These are phyloP conservation scores for Auriculariales sp. DNA, from an alignment of 768 basidiomycete species.

Conservation along the genomic window DNA sequence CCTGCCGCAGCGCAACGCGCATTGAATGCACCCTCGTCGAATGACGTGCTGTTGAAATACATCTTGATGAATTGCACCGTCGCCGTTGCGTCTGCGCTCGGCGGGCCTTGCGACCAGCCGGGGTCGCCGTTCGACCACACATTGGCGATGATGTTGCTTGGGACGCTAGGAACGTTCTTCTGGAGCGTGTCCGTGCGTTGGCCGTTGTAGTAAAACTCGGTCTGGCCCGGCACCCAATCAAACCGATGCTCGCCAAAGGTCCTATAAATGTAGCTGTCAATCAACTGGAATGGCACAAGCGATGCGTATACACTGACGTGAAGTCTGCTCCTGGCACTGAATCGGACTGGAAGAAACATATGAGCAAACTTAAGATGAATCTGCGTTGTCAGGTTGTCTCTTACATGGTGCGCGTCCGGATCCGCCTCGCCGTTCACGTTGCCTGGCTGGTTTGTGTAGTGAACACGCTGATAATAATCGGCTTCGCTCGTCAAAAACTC, in stretches of 20 bases:
- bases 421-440: conserved; percentile 7
- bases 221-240: conserved; percentile 8
- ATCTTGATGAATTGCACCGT: conserved; percentile 9
- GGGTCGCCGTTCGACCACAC: conserved; percentile 10
- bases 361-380: background rate
- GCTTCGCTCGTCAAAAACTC: conserved; percentile 8
- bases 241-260: conserved; percentile 9
- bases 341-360: background rate
- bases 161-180: conserved; percentile 7
- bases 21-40: conserved; percentile 4
- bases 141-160: conserved; percentile 5
- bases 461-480: conserved; percentile 8
- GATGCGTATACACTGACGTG: conserved; percentile 5
- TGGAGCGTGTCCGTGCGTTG: conserved; percentile 1
- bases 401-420: conserved; percentile 7
- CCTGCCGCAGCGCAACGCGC: conserved; percentile 7
- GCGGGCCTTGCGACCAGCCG: conserved; percentile 7
- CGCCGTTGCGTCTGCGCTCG: conserved; percentile 9
- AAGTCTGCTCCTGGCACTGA: conserved; percentile 6
- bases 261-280: conserved; percentile 1
- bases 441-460: conserved; percentile 11
- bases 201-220: conserved; percentile 6
- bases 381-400: background rate
- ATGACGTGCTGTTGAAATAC: conserved; percentile 10
- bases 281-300: background rate